These are phyloP conservation scores for Lineolata rhizophorae DNA, from an alignment of 495 filamentous ascomycete species.

Conservation along the genomic window DNA sequence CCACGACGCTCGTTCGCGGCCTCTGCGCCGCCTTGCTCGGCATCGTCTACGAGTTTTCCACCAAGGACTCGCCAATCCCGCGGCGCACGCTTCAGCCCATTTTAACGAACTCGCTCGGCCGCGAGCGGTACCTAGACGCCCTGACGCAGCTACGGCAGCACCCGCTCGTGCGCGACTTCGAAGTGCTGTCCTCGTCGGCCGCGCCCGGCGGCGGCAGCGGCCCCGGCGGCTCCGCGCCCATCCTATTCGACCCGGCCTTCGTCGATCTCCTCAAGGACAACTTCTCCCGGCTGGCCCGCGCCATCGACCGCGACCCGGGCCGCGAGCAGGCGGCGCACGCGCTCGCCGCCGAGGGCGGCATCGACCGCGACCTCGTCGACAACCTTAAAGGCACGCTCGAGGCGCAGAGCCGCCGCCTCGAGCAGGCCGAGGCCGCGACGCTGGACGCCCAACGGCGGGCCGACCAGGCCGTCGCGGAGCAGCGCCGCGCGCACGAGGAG, in stretches of 20 bases:
- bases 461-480: slow-evolving; percentile 56
- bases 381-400: slow-evolving; percentile 56
- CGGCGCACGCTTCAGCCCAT: slow-evolving; percentile 64
- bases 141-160: slow-evolving; percentile 57
- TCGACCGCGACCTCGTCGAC: slow-evolving; percentile 35
- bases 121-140: slow-evolving; percentile 76
- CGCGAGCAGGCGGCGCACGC: slow-evolving; percentile 45
- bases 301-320: slow-evolving; percentile 80
- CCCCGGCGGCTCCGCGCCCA: slow-evolving; percentile 41
- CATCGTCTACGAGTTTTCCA: slow-evolving; percentile 90
- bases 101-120: slow-evolving; percentile 54
- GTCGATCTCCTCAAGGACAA: slow-evolving; percentile 93
- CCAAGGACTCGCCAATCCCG: slow-evolving; percentile 83
- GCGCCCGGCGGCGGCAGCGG: slow-evolving; percentile 37
- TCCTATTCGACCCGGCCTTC: slow-evolving; percentile 69
- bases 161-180: slow-evolving; percentile 76
- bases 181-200: slow-evolving; percentile 59
- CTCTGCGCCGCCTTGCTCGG: slow-evolving; percentile 68
- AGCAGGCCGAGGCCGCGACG: slow-evolving; percentile 43
- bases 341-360: slow-evolving; percentile 19
- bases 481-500: slow-evolving; percentile 48
- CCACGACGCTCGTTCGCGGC: slow-evolving; percentile 48
- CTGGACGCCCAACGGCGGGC: slow-evolving; percentile 46
- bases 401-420: slow-evolving; percentile 43
- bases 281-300: slow-evolving; percentile 63